A percentile compares a stretch with the other conserved stretches of the same genome.
Conservation (phyloP, 2,329 filamentous ascomycete species). For the Orbilia javanica region DNA sequence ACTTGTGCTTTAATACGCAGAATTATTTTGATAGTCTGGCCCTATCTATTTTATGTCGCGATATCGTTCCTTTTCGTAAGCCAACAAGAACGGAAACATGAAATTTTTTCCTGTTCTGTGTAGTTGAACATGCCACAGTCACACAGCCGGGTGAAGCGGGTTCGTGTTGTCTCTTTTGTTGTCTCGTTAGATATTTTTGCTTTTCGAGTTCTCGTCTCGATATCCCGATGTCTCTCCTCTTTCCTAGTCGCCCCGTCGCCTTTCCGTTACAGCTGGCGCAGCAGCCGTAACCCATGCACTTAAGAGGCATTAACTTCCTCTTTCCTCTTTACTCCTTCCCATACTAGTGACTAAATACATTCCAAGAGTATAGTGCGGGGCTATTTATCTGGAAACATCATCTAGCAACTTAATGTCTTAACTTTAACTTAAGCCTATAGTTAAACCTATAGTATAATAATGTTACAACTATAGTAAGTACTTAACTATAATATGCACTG, state of each 20-base stretch:
- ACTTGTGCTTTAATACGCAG: background rate
- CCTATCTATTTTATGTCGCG: background rate
- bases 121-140: background rate
- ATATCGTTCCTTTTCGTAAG: background rate
- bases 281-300: background rate
- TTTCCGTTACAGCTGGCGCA: background rate
- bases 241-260: background rate
- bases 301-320: background rate
- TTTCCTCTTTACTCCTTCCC: background rate
- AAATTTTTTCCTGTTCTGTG: background rate
- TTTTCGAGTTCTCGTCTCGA: background rate
- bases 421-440: too few relatives aligned
- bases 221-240: background rate
- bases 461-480: too few relatives aligned
- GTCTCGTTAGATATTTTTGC: conserved; percentile 14
- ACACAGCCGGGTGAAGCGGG: background rate
- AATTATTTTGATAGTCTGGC: background rate
- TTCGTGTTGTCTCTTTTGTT: conserved; percentile 8
- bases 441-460: too few relatives aligned
- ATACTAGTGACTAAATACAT: too few relatives aligned
- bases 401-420: too few relatives aligned
- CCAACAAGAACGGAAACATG: too few relatives aligned
- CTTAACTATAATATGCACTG: too few relatives aligned
- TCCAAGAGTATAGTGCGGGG: too few relatives aligned
- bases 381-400: too few relatives aligned